A percentile compares a stretch with the other conserved stretches of the same genome.
phyloP scores from a whole-genome alignment of 306 rosid genomes.

The Rosa persica region DNA sequence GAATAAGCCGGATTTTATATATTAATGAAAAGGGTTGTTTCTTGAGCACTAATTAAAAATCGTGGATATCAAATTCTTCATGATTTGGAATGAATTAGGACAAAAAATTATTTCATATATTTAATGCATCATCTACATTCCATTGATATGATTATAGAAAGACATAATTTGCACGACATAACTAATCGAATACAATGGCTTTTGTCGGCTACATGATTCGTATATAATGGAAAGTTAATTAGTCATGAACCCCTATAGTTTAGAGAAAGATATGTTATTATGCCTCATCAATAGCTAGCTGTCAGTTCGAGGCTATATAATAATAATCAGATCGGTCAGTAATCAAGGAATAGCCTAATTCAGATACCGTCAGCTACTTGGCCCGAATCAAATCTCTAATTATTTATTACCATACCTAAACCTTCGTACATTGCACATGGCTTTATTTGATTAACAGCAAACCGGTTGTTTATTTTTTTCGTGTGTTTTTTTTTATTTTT shows the following conservation, averaged over 20 bases:
- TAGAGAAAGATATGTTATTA: background rate
- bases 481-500: background rate
- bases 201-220: background rate
- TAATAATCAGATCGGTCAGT: background rate
- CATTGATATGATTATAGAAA: background rate
- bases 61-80: background rate
- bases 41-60: too few relatives aligned
- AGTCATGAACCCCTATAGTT: background rate
- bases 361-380: background rate
- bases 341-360: background rate
- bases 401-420: background rate
- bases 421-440: background rate
- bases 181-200: background rate
- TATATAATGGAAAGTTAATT: background rate
- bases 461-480: background rate
- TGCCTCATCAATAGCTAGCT: background rate
- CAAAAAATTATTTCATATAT: background rate
- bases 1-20: too few relatives aligned
- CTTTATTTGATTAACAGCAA: background rate
- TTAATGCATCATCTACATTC: background rate
- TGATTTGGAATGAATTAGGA: background rate
- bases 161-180: constrained; percentile 1
- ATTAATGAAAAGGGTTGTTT: too few relatives aligned
- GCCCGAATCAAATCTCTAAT: background rate
- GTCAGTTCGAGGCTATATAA: background rate